phyloP scores from a whole-genome alignment of 257 asterid genomes.

The Forsythia suspensa region DNA sequence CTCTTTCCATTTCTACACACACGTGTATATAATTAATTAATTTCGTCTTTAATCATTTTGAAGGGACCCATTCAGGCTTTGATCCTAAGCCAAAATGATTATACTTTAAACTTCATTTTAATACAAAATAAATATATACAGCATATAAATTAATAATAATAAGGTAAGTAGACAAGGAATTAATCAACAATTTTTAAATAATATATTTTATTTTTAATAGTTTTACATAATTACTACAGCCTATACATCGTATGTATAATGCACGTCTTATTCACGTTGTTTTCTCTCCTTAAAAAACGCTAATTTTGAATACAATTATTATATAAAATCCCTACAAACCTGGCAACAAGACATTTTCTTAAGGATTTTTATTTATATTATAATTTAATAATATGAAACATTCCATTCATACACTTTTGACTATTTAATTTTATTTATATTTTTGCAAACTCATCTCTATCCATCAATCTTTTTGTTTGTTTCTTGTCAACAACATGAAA shows the following conservation, averaged over 20 bases:
- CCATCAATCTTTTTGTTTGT: not conserved
- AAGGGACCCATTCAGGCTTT: not conserved
- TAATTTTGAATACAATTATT: not conserved
- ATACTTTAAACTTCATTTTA: not conserved
- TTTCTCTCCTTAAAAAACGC: not conserved
- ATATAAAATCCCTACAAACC: not conserved
- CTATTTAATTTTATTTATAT: too few species aligned
- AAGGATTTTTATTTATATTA: not conserved
- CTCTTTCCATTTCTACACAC: not conserved
- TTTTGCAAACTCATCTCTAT: not conserved
- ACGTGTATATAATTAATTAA: not conserved
- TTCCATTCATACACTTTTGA: not conserved
- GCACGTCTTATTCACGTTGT: not conserved
- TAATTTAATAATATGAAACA: too few species aligned
- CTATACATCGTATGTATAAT: not conserved
- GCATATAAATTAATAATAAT: not conserved
- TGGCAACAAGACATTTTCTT: not conserved
- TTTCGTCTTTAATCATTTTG: not conserved
- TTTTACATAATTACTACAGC: not conserved
- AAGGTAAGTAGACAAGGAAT: not conserved
- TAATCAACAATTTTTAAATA: not conserved
- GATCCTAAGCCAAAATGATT: not conserved
- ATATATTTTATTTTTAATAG: not conserved
- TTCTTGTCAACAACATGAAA: not conserved
- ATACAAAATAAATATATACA: too few species aligned